A percentile compares a stretch with the other conserved stretches of the same genome.
Evolutionary conservation across 495 filamentous ascomycete genomes (phyloP).

Genomic region (Penicillium flavigenum): DNA sequence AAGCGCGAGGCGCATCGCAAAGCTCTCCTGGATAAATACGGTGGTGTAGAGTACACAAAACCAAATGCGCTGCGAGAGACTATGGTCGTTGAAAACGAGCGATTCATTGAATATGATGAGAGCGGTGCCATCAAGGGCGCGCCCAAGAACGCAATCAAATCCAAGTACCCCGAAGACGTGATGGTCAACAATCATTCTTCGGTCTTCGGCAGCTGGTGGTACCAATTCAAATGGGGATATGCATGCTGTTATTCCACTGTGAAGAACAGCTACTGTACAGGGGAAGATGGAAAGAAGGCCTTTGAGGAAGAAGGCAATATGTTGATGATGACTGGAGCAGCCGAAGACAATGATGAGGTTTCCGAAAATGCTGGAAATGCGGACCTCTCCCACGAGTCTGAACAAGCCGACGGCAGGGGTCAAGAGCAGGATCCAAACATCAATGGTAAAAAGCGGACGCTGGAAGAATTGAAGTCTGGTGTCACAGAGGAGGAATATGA

Average conservation of each 20-base stretch:
- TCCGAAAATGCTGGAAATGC: conserved; percentile 18
- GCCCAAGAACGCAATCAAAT: conserved; percentile 70
- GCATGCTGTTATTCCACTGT: conserved; percentile 89
- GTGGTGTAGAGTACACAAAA: conserved; percentile 65
- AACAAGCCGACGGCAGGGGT: conserved; percentile 34
- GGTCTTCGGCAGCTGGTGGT: conserved; percentile 98
- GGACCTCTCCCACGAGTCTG: conserved; percentile 28
- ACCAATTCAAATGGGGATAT: conserved; percentile 94
- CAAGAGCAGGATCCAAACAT: conserved; percentile 26
- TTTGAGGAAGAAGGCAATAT: conserved; percentile 66
- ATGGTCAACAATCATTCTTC: conserved; percentile 86
- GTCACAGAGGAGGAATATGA: conserved; percentile 82
- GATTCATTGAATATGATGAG: conserved; percentile 95
- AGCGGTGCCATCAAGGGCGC: conserved; percentile 83
- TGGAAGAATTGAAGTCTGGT: conserved; percentile 69
- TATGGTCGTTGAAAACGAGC: conserved; percentile 75
- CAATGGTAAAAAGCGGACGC: conserved; percentile 63
- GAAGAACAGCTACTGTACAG: conserved; percentile 97
- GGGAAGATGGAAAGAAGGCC: conserved; percentile 74
- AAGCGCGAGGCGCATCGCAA: conserved; percentile 68
- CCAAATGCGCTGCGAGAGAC: conserved; percentile 60
- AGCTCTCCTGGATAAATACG: conserved; percentile 80
- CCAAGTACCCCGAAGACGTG: conserved; percentile 88
- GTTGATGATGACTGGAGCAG: conserved; percentile 43
- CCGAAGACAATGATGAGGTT: conserved; percentile 31